Evolutionary conservation across 768 basidiomycete species (phyloP), one percentile per base, ranked within the genome.

Genomic region (Nidularia pulvinata): DNA sequence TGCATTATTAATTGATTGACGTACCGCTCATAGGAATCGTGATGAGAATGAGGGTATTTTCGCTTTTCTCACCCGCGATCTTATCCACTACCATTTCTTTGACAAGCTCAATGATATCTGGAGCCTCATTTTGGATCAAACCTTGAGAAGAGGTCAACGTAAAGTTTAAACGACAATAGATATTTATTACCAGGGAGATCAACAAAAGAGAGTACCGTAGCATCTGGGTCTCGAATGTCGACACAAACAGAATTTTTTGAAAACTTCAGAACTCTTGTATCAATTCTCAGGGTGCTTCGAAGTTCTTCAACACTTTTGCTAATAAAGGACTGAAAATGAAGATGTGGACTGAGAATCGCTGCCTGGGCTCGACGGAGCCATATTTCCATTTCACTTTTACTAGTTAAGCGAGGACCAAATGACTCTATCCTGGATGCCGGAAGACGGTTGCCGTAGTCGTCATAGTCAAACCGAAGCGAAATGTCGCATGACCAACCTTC

Each of bases 21-120:
- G 54, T 55, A 85, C 87, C 86, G 48, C 70, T 80, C 76, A 86
- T 84, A 0, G 88, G 85, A 50, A 89, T 80, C 0, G 85, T 80
- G 0, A 88, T 78, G 1, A 91, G 73, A 51, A 90, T 84, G 7
- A 91, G 61, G 0, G 83, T 82, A 48, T 86, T 85, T 25, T 25
- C 25, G 25, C 25, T 25, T 25, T 25, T 25, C 7, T 67, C 55
- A 11, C 39, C 39, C 16, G 11, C 13, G 56, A 88, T 84, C 47
- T 83, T 73, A 2, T 62, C 59, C 33, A 72, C 73, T 0, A 81
- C 83, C 5, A 89, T 66, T 16, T 72, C 51, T 34, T 68, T 66
- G 19, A 90, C 78, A 6, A 85, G 64, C 0, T 72, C 65, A 16
- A 82, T 72, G 0, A 75, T 67, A 0, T 68, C 54, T 0, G 69